A percentile compares a stretch with the other conserved stretches of the same genome.
Conservation (phyloP, 2,329 filamentous ascomycete genomes). For the Allantophomopsis cytisporea region DNA sequence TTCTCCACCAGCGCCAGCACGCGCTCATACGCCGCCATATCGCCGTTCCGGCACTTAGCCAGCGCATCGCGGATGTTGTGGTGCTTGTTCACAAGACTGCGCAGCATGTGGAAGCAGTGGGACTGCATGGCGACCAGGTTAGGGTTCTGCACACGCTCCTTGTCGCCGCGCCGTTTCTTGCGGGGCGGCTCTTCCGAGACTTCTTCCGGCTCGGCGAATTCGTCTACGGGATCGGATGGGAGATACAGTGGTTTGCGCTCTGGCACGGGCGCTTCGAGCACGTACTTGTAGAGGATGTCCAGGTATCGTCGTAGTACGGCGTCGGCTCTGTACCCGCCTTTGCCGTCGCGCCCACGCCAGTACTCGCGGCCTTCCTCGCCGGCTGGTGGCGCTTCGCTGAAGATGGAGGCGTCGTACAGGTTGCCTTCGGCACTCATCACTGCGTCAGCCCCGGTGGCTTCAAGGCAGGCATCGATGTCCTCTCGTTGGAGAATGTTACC, state of each 20-base stretch:
- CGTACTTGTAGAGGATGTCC: conserved; percentile 75
- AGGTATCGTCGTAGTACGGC: conserved; percentile 79
- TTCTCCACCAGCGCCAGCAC: conserved; percentile 64
- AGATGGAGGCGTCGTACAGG: conserved; percentile 81
- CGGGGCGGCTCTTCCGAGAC: conserved; percentile 31
- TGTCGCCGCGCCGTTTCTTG: conserved; percentile 27
- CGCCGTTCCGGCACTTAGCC: conserved; percentile 51
- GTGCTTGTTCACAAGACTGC: conserved; percentile 67
- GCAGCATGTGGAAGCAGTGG: conserved; percentile 84
- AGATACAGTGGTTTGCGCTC: conserved; percentile 60
- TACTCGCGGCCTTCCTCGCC: conserved; percentile 66
- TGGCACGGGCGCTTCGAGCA: conserved; percentile 53
- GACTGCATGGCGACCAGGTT: conserved; percentile 77
- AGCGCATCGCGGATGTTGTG: conserved; percentile 79
- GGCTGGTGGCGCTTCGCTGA: conserved; percentile 49
- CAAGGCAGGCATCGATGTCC: conserved; percentile 67
- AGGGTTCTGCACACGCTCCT: conserved; percentile 24
- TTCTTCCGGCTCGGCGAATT: conserved; percentile 15
- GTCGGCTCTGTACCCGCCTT: conserved; percentile 79
- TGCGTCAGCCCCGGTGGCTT: conserved; percentile 75
- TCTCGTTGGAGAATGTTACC: conserved; percentile 77
- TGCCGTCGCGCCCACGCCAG: conserved; percentile 69
- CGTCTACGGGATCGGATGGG: conserved; percentile 27
- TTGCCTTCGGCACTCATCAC: conserved; percentile 97
- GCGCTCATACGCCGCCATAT: conserved; percentile 64